Evolutionary conservation across 495 filamentous ascomycete species (phyloP), one percentile per base, ranked within the genome.

Genomic region (Delitschia confertaspora): DNA sequence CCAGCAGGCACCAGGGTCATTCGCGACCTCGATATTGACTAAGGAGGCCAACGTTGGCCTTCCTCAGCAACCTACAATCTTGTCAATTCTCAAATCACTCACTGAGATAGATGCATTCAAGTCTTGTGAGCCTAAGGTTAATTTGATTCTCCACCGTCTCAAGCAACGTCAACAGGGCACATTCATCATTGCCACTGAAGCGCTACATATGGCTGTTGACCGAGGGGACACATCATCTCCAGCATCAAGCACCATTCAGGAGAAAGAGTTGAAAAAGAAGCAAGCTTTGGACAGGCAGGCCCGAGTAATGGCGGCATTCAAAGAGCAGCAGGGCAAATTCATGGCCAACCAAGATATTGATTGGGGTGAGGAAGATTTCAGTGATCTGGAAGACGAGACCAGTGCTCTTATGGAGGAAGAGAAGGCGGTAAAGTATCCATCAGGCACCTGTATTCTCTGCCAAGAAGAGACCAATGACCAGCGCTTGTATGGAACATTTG

Each of bases 381-480:
- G 65, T 23, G 75, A 80, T 29, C 76, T 83, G 29, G 84, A 84
- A 22, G 79, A 80, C 6, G 79, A 83, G n/a, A 62, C 74, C 19
- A 57, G 65, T 6, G 61, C 65, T 17, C 67, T 65, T 14, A 60
- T 70, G 3, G 64, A 64, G 0, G 70, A 77, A 31, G 75, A 72
- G 56, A 85, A 89, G 51, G 72, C 75, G 32, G 93, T 88, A 82
- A 91, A 87, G 57, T 99, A 87, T 58, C 93, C 91, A n/a, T 75
- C 76, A 22, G 91, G 88, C 17, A 93, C 85, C 13, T 99, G 91
- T 59, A 94, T 96, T 52, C 65, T 95, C 9, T 99, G 91, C 58
- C 91, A 96, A 61, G 91, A 96, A 62, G 88, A 95, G 47, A 89
- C 88, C 14, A 87, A 85, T 43, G 89, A 95, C 46, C 78, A 80